These are phyloP conservation scores for Filobasidium floriforme DNA, from an alignment of 768 basidiomycete species.

Conservation along the genomic window DNA sequence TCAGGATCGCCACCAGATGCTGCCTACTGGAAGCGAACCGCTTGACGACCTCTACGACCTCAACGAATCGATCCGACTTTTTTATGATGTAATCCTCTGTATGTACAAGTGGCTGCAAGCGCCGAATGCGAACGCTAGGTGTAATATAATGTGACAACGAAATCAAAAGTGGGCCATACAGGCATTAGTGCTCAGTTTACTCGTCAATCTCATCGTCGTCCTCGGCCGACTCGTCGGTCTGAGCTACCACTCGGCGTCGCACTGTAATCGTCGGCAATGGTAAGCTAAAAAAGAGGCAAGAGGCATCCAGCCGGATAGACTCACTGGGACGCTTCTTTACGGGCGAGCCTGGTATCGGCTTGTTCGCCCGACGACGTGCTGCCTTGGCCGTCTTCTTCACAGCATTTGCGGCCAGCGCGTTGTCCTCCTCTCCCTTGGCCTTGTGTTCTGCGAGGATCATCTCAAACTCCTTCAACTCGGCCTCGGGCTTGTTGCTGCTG, in stretches of 20 bases:
- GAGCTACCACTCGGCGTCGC: neutral
- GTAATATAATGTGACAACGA: neutral
- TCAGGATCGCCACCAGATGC: neutral
- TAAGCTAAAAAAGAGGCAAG: too few relatives aligned
- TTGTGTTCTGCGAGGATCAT: constrained; percentile 79
- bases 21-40: neutral
- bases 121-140: neutral
- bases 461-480: constrained; percentile 92
- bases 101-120: neutral
- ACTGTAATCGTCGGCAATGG: neutral
- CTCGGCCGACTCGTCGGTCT: neutral
- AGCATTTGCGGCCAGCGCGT: constrained; percentile 78
- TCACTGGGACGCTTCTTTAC: neutral
- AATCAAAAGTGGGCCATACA: neutral
- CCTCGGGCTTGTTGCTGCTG: constrained; percentile 74
- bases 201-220: neutral
- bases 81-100: neutral
- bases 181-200: neutral
- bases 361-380: constrained; percentile 43
- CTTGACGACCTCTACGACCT: neutral
- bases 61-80: neutral
- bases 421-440: constrained; percentile 81
- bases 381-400: constrained; percentile 73
- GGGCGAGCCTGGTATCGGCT: constrained; percentile 6
- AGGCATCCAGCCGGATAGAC: neutral